Percentiles rank a stretch among this genome's conserved stretches.
Evolutionary conservation across 306 rosid genomes (phyloP).

Genomic region (Glycine latifolia): DNA sequence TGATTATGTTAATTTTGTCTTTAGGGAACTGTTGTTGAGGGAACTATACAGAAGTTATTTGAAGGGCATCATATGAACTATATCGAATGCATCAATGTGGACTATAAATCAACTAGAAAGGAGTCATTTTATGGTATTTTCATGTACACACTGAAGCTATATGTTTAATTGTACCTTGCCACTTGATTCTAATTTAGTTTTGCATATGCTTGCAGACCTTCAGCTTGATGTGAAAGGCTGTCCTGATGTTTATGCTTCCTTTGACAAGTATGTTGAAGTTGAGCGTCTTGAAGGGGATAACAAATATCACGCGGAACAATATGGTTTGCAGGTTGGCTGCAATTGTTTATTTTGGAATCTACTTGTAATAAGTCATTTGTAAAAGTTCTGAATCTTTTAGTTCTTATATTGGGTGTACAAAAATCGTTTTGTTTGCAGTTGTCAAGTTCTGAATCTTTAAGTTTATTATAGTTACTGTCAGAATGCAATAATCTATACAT

Average conservation of each 20-base stretch:
- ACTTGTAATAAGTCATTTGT: slow-evolving; percentile 1
- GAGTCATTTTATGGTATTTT: slow-evolving; percentile 94
- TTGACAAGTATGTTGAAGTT: slow-evolving; percentile 98
- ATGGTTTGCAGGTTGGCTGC: slow-evolving; percentile 92
- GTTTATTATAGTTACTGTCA: slow-evolving; percentile 21
- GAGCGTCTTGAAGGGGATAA: slow-evolving; percentile 98
- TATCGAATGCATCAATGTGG: slow-evolving; percentile 99
- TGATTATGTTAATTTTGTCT: slow-evolving; percentile 26
- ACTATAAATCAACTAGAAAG: slow-evolving; percentile 96
- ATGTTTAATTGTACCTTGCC: slow-evolving; percentile 33
- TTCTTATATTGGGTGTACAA: background rate
- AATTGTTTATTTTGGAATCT: background rate
- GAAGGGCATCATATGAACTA: slow-evolving; percentile 99
- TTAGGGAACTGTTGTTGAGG: slow-evolving; percentile 99
- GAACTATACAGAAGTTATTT: slow-evolving; percentile 95
- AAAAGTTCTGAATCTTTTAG: background rate
- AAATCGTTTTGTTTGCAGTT: slow-evolving; percentile 44
- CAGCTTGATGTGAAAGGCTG: slow-evolving; percentile 99
- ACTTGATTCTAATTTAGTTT: slow-evolving; percentile 43
- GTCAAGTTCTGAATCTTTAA: slow-evolving; percentile 11
- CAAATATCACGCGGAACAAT: slow-evolving; percentile 93
- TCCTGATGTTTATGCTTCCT: slow-evolving; percentile 94
- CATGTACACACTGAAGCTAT: slow-evolving; percentile 11
- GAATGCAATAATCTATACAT: slow-evolving; percentile 24
- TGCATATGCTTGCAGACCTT: slow-evolving; percentile 69